phyloP scores from a whole-genome alignment of 1,284 basidiomycete genomes.

The Malassezia vespertilionis region DNA sequence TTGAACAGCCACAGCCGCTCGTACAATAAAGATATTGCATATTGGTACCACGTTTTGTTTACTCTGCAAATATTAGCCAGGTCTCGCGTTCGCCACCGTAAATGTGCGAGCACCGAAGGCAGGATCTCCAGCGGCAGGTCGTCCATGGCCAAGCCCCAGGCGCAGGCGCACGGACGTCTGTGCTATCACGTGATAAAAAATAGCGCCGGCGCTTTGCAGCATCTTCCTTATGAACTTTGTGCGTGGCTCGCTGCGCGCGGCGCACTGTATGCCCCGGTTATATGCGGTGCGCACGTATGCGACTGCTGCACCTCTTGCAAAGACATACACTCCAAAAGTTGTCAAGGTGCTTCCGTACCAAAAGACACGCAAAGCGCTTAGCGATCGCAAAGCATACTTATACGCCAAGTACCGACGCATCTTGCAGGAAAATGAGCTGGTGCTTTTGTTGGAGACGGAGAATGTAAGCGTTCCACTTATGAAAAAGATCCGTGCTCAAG shows the following conservation, averaged over 20 bases:
- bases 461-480: constrained; percentile 11
- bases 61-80: constrained; percentile 30
- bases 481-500: constrained; percentile 6
- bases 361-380: constrained; percentile 10
- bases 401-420: constrained; percentile 12
- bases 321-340: not conserved
- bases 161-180: not conserved
- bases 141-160: not conserved
- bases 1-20: constrained; percentile 37
- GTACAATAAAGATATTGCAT: constrained; percentile 34
- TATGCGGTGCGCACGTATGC: constrained; percentile 11
- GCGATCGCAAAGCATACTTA: constrained; percentile 16
- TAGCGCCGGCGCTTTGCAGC: too few relatives aligned
- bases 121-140: constrained; percentile 33
- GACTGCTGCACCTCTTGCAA: not conserved
- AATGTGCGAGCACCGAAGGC: constrained; percentile 22
- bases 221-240: not conserved
- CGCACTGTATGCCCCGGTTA: not conserved
- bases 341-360: constrained; percentile 14
- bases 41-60: constrained; percentile 18
- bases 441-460: constrained; percentile 9
- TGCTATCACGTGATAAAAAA: constrained; percentile 9
- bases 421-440: constrained; percentile 11
- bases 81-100: constrained; percentile 28
- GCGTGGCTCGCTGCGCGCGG: not conserved